Percentiles rank a stretch among this genome's conserved stretches.
Evolutionary conservation across 2,329 filamentous ascomycete genomes (phyloP).

Genomic region (Thelonectria rubi): DNA sequence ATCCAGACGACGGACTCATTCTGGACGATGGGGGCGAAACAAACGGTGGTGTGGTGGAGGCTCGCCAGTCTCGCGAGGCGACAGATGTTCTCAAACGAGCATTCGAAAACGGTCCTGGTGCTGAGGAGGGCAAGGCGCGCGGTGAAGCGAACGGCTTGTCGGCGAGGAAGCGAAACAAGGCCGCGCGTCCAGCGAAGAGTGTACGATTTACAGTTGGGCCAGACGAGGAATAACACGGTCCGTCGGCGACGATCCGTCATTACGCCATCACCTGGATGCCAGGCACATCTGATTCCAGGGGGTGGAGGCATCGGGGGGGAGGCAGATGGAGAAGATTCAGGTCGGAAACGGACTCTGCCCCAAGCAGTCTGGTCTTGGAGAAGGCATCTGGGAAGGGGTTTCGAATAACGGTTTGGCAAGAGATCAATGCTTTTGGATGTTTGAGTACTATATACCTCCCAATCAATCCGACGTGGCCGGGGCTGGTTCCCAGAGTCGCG

Average conservation of each 20-base stretch:
- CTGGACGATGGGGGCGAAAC: slow-evolving; percentile 36
- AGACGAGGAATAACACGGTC: slow-evolving; percentile 31
- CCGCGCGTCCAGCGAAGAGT: slow-evolving; percentile 44
- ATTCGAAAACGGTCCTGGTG: slow-evolving; percentile 26
- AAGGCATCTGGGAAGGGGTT: slow-evolving; percentile 6
- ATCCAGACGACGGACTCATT: slow-evolving; percentile 59
- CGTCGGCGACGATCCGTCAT: neutral
- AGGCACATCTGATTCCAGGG: neutral
- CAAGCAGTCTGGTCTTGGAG: neutral
- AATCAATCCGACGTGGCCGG: slow-evolving; percentile 7
- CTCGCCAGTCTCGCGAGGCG: slow-evolving; percentile 16
- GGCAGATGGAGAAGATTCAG: neutral
- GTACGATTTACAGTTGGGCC: slow-evolving; percentile 44
- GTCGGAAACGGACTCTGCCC: neutral
- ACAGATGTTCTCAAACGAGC: slow-evolving; percentile 40
- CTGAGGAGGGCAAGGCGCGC: slow-evolving; percentile 25
- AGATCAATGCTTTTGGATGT: neutral
- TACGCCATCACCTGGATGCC: slow-evolving; percentile 1
- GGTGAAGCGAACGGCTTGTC: slow-evolving; percentile 21
- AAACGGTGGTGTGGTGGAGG: slow-evolving; percentile 19
- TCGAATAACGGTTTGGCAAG: slow-evolving; percentile 1
- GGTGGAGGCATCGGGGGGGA: too few relatives aligned
- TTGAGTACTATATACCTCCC: neutral
- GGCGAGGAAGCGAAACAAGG: slow-evolving; percentile 27
- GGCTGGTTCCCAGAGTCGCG: neutral